A percentile compares a stretch with the other conserved stretches of the same genome.
phyloP scores from a whole-genome alignment of 2,329 filamentous ascomycete genomes.

The Chalara sp. region DNA sequence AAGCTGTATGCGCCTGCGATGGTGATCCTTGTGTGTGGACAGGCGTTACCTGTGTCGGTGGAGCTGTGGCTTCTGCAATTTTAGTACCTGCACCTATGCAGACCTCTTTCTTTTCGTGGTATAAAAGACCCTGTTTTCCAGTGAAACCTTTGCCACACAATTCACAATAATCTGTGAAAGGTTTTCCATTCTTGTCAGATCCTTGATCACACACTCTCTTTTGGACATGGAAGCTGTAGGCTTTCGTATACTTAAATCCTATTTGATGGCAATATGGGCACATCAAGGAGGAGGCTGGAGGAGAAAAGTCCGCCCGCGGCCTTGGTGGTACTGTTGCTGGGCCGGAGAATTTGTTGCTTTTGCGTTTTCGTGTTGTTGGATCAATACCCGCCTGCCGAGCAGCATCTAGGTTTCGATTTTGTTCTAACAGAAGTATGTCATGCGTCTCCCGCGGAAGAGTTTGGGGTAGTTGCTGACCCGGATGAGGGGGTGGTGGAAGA shows the following conservation, averaged over 20 bases:
- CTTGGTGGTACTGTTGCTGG: too few species aligned
- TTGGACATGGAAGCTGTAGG: neutral
- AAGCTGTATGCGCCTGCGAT: neutral
- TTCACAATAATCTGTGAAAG: neutral
- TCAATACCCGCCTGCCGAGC: too few species aligned
- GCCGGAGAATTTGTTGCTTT: too few species aligned
- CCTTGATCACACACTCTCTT: neutral
- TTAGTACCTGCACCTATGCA: neutral
- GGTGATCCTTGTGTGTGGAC: neutral
- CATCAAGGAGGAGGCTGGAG: too few species aligned
- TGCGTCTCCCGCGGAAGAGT: neutral
- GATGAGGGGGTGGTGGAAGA: neutral
- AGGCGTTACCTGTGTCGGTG: neutral
- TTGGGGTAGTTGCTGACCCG: neutral
- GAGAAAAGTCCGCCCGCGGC: too few species aligned
- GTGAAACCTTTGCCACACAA: neutral
- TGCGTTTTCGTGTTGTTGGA: too few species aligned
- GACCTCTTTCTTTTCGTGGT: neutral
- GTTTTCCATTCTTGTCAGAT: neutral
- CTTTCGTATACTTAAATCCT: neutral
- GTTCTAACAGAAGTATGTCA: neutral
- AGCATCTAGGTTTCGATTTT: neutral
- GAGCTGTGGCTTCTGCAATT: neutral
- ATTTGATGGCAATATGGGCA: too few species aligned
- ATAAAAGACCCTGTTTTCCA: neutral